A percentile compares a stretch with the other conserved stretches of the same genome.
Evolutionary conservation across 75 land plant species (phyloP).

Genomic region (Sequoia sempervirens): DNA sequence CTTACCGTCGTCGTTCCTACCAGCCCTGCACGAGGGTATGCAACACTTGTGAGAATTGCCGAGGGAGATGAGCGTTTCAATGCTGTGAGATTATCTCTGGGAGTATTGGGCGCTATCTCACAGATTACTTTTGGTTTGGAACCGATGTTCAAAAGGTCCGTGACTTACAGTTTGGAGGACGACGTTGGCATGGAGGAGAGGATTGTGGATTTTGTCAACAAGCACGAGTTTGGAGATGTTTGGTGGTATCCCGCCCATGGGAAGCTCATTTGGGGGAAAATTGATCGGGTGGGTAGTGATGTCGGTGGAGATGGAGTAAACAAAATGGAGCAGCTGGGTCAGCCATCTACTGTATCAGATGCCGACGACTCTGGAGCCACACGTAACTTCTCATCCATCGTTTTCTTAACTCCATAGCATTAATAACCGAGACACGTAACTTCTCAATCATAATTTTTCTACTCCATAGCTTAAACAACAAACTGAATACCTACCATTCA

Average conservation of each 20-base stretch:
- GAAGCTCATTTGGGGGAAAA: constrained; percentile 10
- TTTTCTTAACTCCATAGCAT: too few relatives aligned
- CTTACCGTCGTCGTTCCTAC: constrained; percentile 26
- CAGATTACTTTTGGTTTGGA: constrained; percentile 21
- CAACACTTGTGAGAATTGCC: constrained; percentile 1
- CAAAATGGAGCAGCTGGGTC: constrained; percentile 4
- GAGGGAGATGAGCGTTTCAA: constrained; percentile 5
- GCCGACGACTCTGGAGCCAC: not conserved
- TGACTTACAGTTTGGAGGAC: constrained; percentile 7
- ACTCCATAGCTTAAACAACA: too few relatives aligned
- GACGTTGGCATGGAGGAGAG: constrained; percentile 19
- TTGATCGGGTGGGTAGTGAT: constrained; percentile 7
- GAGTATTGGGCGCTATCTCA: constrained; percentile 18
- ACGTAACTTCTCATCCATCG: not conserved
- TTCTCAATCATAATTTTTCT: too few relatives aligned
- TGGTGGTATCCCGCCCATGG: constrained; percentile 19
- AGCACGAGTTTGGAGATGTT: constrained; percentile 24
- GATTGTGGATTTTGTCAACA: constrained; percentile 12
- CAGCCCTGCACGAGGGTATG: constrained; percentile 19
- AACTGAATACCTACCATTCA: too few relatives aligned
- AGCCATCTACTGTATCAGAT: not conserved
- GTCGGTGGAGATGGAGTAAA: constrained; percentile 22
- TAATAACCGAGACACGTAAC: not conserved
- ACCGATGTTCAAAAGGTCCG: constrained; percentile 35
- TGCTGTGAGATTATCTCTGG: constrained; percentile 16